Percentiles rank a stretch among this genome's conserved stretches.
Evolutionary conservation across 2,329 filamentous ascomycete genomes (phyloP).

Genomic region (Pseudogymnoascus verrucosus): DNA sequence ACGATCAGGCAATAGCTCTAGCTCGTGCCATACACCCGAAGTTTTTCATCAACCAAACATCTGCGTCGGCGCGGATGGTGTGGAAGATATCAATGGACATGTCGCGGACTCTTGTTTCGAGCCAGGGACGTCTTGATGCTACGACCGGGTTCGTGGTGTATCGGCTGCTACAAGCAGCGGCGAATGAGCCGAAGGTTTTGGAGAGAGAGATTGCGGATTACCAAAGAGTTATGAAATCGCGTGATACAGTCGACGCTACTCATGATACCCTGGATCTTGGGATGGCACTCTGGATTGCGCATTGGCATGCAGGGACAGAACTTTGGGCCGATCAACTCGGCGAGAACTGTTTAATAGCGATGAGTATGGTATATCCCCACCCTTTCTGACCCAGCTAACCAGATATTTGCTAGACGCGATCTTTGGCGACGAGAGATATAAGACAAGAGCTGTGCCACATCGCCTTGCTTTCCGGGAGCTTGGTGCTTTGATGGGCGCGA

Average conservation of each 20-base stretch:
- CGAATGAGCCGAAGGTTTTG: slow-evolving; percentile 31
- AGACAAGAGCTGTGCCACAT: background rate
- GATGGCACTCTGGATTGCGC: slow-evolving; percentile 50
- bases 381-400: slow-evolving; percentile 11
- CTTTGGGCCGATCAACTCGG: slow-evolving; percentile 38
- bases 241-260: slow-evolving; percentile 37
- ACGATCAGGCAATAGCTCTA: slow-evolving; percentile 42
- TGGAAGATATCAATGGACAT: slow-evolving; percentile 50
- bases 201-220: slow-evolving; percentile 46
- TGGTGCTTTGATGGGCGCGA: slow-evolving; percentile 8
- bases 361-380: background rate
- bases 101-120: slow-evolving; percentile 37
- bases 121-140: slow-evolving; percentile 49
- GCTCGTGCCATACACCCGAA: slow-evolving; percentile 44
- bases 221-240: slow-evolving; percentile 37
- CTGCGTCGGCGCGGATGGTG: slow-evolving; percentile 32
- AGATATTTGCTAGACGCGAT: background rate
- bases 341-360: background rate
- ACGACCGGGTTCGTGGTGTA: slow-evolving; percentile 46
- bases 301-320: slow-evolving; percentile 40
- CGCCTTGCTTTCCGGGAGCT: slow-evolving; percentile 10
- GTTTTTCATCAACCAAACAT: slow-evolving; percentile 33
- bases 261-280: slow-evolving; percentile 48
- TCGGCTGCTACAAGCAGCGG: slow-evolving; percentile 38
- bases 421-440: background rate